A percentile compares a stretch with the other conserved stretches of the same genome.
Conservation (phyloP, 2,329 filamentous ascomycete genomes). For the Lasiodiplodia gonubiensis region DNA sequence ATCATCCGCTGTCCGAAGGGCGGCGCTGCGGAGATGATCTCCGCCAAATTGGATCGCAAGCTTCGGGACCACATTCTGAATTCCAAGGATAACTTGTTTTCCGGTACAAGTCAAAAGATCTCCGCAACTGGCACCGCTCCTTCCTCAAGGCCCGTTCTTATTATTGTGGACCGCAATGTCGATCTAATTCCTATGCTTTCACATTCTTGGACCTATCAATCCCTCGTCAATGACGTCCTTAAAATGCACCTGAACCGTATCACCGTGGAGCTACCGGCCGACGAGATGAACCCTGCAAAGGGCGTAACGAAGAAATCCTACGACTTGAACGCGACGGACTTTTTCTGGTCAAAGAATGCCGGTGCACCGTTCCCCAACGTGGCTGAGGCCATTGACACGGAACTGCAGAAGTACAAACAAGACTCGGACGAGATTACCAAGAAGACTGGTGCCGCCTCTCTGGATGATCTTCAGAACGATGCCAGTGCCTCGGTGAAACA, state of each 20-base stretch:
- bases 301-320: constrained; percentile 86
- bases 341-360: constrained; percentile 96
- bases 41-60: constrained; percentile 92
- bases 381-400: constrained; percentile 92
- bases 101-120: constrained; percentile 64
- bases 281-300: constrained; percentile 76
- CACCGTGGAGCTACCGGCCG: constrained; percentile 82
- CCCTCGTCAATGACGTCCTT: constrained; percentile 78
- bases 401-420: constrained; percentile 93
- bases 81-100: constrained; percentile 97
- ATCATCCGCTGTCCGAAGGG: constrained; percentile 94
- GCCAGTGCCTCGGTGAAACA: constrained; percentile 89
- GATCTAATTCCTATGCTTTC: constrained; percentile 98
- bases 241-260: constrained; percentile 90
- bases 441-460: constrained; percentile 89
- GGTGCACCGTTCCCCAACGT: constrained; percentile 91
- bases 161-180: constrained; percentile 93
- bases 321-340: constrained; percentile 87
- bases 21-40: constrained; percentile 91
- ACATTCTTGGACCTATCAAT: constrained; percentile 91
- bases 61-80: constrained; percentile 95
- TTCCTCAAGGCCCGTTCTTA: constrained; percentile 81
- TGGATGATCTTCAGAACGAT: constrained; percentile 92
- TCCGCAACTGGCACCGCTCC: constrained; percentile 65
- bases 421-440: constrained; percentile 93